Conservation (phyloP, 2,329 filamentous ascomycete species). For the Colletotrichum endophyticum region DNA sequence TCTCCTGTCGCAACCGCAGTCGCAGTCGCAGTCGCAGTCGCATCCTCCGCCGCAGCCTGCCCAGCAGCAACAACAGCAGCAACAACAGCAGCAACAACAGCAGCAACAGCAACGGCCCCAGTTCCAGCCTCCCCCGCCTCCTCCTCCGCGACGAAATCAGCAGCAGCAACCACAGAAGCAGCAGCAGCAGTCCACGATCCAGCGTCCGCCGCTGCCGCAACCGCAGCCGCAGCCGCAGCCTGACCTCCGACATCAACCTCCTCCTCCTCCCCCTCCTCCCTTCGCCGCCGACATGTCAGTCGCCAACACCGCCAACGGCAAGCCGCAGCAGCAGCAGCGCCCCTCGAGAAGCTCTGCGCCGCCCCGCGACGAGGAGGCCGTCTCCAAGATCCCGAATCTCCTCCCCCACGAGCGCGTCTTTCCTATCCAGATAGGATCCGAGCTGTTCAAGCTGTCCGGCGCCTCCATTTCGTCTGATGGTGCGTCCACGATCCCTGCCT, state of each 20-base stretch:
- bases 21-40: not conserved
- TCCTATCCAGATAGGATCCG: conserved; percentile 74
- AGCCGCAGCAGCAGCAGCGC: not conserved
- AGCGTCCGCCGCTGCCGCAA: not conserved
- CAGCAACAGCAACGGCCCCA: not conserved
- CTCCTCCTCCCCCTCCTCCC: not conserved
- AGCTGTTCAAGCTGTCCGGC: conserved; percentile 75
- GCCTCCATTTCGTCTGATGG: conserved; percentile 77
- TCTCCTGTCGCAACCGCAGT: not conserved
- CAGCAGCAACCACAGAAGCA: not conserved
- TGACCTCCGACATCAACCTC: not conserved
- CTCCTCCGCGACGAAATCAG: not conserved
- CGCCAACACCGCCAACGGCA: conserved; percentile 3
- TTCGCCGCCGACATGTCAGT: conserved; percentile 5
- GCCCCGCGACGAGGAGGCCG: conserved; percentile 31
- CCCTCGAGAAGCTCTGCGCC: conserved; percentile 20
- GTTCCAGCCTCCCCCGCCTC: not conserved
- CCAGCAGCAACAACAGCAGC: not conserved
- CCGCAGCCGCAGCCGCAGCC: not conserved
- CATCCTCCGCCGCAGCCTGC: not conserved
- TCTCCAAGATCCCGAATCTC: conserved; percentile 58
- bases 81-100: too few species aligned
- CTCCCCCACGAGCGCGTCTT: conserved; percentile 76
- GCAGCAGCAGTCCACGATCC: not conserved
- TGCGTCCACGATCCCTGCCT: conserved; percentile 40